Evolutionary conservation across 1,284 basidiomycete genomes (phyloP), one percentile per base, ranked within the genome.

Genomic region (Malassezia pachydermatis): DNA sequence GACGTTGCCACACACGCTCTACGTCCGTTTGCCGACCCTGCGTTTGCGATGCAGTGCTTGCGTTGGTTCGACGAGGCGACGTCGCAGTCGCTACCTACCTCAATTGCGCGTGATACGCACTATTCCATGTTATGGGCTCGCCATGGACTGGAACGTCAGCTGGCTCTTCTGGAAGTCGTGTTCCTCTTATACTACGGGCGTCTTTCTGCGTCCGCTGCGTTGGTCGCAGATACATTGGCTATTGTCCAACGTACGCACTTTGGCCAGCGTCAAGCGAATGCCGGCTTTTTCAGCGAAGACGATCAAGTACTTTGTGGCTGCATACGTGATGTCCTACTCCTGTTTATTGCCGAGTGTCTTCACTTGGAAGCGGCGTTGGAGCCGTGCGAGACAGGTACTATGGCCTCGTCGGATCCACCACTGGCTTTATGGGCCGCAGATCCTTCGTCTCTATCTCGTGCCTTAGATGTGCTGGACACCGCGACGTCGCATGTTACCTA

Each of bases 101-200:
- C 71, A 2, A 73, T 80, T 27, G 74, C 73, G 13, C 72, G 74
- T 9, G 78, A 84, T 44, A 80, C 83, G 1, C 77, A 77, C 48
- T 76, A 78, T 22, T 81, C 83, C 2, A 76, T 81, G 3, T 74
- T 76, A 30, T 86, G 84, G 82, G 83, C 81, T 16, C 87, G 85
- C 68, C 86, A 87, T 65, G 82, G 81, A 59, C 68, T 80, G 16
- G 80, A 79, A 62, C 84, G 88, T 67, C 87, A 89, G 64, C 75
- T 88, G 24, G 80, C 82, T 7, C 69, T 88, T 19, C 74, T 89
- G 37, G 88, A 90, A 62, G 79, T 87, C 28, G 76, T 88, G 25
- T 90, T 89, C 68, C 86, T 85, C 78, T 77, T 81, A 2, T 81
- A 86, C 79, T 88, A 84, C 80, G 80, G 79, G n/a, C 81, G 81